Evolutionary conservation across 257 asterid genomes (phyloP).

Genomic region (Lycium ferocissimum): DNA sequence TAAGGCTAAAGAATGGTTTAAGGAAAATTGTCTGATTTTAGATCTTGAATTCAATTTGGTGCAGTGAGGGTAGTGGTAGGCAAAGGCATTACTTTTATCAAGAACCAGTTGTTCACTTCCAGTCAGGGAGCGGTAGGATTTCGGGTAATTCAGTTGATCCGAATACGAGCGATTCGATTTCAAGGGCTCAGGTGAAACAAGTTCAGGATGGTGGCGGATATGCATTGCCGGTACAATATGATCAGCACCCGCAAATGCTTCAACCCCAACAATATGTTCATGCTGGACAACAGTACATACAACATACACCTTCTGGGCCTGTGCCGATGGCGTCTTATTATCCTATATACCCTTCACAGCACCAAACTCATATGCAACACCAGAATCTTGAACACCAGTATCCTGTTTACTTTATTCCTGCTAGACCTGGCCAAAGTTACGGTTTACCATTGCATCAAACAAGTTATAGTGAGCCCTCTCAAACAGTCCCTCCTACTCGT

Average conservation of each 20-base stretch:
- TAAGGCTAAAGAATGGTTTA: neutral
- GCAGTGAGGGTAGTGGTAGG: constrained; percentile 88
- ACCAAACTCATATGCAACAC: constrained; percentile 57
- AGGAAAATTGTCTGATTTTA: constrained; percentile 39
- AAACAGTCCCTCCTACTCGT: constrained; percentile 48
- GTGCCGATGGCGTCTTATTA: constrained; percentile 62
- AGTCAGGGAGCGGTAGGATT: constrained; percentile 53
- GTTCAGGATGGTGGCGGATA: constrained; percentile 67
- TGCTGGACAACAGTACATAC: constrained; percentile 72
- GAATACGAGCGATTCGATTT: constrained; percentile 53
- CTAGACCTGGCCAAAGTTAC: constrained; percentile 59
- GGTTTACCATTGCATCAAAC: constrained; percentile 59
- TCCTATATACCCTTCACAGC: constrained; percentile 79
- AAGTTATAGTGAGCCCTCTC: constrained; percentile 48
- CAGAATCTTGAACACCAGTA: constrained; percentile 57
- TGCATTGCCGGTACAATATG: constrained; percentile 56
- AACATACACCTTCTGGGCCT: constrained; percentile 61
- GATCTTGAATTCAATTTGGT: constrained; percentile 27
- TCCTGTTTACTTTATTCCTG: constrained; percentile 58
- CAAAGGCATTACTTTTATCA: constrained; percentile 69
- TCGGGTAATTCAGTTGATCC: constrained; percentile 54
- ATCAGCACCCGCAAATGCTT: constrained; percentile 74
- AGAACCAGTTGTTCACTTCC: constrained; percentile 63
- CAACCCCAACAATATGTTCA: constrained; percentile 77
- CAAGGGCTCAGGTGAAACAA: constrained; percentile 64